Conservation (phyloP, 345 rosid genomes). For the Bruguiera gymnorhiza region DNA sequence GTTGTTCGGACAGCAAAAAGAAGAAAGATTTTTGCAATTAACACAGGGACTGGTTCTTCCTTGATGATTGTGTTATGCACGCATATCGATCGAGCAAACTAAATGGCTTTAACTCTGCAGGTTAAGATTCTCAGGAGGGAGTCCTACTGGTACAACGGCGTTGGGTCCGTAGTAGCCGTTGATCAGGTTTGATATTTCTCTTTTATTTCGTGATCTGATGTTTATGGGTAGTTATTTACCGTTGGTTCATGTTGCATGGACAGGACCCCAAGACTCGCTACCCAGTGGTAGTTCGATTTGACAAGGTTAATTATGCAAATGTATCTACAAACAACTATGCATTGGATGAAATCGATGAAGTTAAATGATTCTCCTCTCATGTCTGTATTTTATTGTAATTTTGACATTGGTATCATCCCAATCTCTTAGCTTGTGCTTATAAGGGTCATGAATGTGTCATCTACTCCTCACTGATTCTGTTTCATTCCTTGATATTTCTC, state of each 20-base stretch:
- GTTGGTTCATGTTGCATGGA: neutral
- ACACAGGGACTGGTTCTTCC: too few species aligned
- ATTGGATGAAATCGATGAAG: slow-evolving; percentile 80
- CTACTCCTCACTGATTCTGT: slow-evolving; percentile 15
- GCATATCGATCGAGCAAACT: neutral
- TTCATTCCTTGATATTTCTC: neutral
- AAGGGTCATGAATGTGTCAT: slow-evolving; percentile 28
- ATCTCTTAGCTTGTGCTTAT: slow-evolving; percentile 25
- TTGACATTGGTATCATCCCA: slow-evolving; percentile 15
- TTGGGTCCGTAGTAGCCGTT: slow-evolving; percentile 81
- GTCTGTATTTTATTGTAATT: slow-evolving; percentile 16
- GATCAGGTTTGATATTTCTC: slow-evolving; percentile 54
- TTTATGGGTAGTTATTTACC: neutral
- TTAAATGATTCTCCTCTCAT: slow-evolving; percentile 34
- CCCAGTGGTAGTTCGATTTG: slow-evolving; percentile 91
- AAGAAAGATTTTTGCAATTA: too few species aligned
- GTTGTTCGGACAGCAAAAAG: too few species aligned
- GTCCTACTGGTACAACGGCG: slow-evolving; percentile 85
- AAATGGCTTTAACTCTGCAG: slow-evolving; percentile 27
- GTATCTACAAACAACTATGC: slow-evolving; percentile 95
- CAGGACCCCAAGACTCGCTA: slow-evolving; percentile 82
- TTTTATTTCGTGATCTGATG: neutral
- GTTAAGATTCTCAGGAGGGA: slow-evolving; percentile 87
- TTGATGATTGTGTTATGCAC: neutral
- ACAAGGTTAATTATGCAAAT: slow-evolving; percentile 84